Conservation (phyloP, 352 stramenopile genomes). For the Globisporangium acanthophoron region DNA sequence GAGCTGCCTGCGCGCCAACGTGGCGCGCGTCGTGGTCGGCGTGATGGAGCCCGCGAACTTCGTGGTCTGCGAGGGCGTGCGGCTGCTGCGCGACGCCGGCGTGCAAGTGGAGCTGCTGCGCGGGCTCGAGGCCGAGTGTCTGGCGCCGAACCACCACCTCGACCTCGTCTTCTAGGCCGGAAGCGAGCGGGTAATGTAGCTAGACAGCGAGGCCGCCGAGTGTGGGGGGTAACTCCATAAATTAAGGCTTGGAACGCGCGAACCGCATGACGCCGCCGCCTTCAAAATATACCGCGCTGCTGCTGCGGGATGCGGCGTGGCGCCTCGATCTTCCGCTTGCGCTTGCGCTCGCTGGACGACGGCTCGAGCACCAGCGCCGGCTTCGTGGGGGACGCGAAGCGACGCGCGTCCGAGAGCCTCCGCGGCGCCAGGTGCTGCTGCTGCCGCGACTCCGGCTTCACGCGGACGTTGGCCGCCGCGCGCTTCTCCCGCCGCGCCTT, state of each 20-base stretch:
- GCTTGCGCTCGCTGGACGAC: conserved; percentile 34
- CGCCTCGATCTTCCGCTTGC: conserved; percentile 41
- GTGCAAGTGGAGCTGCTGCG: conserved; percentile 67
- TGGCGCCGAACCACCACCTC: conserved; percentile 69
- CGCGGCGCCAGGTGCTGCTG: conserved; percentile 12
- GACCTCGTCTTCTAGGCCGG: conserved; percentile 42
- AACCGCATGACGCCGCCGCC: no score
- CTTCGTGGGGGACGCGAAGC: conserved; percentile 7
- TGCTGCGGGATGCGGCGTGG: conserved; percentile 48
- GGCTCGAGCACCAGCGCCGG: conserved; percentile 8
- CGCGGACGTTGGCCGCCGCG: not conserved
- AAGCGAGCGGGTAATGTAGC: not conserved
- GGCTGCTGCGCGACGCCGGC: conserved; percentile 56
- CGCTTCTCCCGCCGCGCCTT: not conserved
- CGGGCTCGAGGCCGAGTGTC: conserved; percentile 68
- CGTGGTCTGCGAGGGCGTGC: conserved; percentile 76
- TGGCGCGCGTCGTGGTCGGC: conserved; percentile 73
- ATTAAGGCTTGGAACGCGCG: not conserved
- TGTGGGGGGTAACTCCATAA: not conserved
- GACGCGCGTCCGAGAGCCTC: not conserved
- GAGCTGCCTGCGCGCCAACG: conserved; percentile 62
- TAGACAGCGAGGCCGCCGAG: not conserved
- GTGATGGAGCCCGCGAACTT: conserved; percentile 87
- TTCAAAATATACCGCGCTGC: not conserved
- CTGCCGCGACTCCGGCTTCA: conserved; percentile 9